Evolutionary conservation across 75 land plant species (phyloP).

Genomic region (Pinus taeda): DNA sequence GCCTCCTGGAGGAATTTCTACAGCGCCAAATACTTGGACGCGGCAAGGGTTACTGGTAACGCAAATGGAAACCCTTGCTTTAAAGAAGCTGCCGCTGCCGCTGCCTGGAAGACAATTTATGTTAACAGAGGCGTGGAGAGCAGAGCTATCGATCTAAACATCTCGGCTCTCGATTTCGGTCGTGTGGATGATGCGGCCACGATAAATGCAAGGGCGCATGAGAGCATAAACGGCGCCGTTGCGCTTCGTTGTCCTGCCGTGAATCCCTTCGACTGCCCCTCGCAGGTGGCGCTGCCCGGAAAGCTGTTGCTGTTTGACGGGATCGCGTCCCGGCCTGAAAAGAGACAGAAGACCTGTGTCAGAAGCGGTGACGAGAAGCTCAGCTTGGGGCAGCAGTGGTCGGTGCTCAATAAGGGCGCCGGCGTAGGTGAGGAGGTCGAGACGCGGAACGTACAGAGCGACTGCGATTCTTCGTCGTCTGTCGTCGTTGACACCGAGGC

Average conservation of each 20-base stretch:
- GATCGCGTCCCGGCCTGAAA: constrained; percentile 9
- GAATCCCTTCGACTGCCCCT: neutral
- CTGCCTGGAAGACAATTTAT: constrained; percentile 10
- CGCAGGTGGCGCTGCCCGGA: neutral
- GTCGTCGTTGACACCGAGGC: constrained; percentile 3
- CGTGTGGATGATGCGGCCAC: neutral
- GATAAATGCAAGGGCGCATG: neutral
- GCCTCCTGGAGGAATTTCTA: constrained; percentile 6
- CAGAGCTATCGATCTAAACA: neutral
- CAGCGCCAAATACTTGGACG: neutral
- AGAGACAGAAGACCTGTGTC: neutral
- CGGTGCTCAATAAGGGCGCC: neutral
- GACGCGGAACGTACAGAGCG: neutral
- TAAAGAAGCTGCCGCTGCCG: neutral
- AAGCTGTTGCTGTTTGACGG: constrained; percentile 3
- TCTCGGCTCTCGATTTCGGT: neutral
- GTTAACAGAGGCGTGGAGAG: neutral
- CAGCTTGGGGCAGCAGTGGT: neutral
- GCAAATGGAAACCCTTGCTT: neutral
- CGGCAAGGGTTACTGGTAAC: neutral
- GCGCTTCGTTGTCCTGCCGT: too few species aligned
- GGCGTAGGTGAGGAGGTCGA: neutral
- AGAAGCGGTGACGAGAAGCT: neutral
- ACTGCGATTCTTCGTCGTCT: constrained; percentile 9
- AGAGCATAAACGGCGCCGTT: neutral